Evolutionary conservation across 345 rosid species (phyloP), one percentile per base, ranked within the genome.

Genomic region (Carallia pectinifolia): DNA sequence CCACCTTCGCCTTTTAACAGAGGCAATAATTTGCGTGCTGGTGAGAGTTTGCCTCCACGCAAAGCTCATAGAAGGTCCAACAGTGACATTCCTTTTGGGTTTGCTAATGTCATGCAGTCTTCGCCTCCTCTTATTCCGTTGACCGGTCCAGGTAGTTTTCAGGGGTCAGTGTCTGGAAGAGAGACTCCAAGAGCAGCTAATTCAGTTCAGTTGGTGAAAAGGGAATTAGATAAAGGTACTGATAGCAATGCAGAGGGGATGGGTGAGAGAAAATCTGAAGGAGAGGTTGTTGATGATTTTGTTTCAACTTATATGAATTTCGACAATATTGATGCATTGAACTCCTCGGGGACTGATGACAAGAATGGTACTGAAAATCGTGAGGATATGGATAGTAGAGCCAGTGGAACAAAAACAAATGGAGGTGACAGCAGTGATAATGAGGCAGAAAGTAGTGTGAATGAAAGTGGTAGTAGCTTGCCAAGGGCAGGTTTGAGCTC

Each of bases 271-370:
- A 90, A 87, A 79, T 77, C 88, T 1, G 91, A 88, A 79, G 96
- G 90, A 52, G 91, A 90, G 74, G 84, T 81, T 31, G 88, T 90
- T 74, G 99, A 95, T 79, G 99, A 92, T 72, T 80, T 92, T 74
- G 88, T 95, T 78, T 92, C 97, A 6, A 92, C 98, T 0, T 95
- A 89, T 66, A 95, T 95, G 96, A 95, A 95, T 81, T 81, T 95
- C 78, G 99, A 95, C 5, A 86, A 82, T 47, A 92, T 95, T 30
- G 99, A 92, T 74, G 85, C 77, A 0, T 71, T 92, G 81, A 92
- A 92, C 84, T 88, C 99, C 15, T 87, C 96, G 0, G 94, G 85
- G 61, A 87, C 92, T 23, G 96, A 87, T 77, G 94, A 86, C 75
- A 89, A 81, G 80, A 82, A 77, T 44, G 86, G 88, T 55, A 83